phyloP scores from a whole-genome alignment of 257 asterid genomes.

The Gentiana macrophylla region DNA sequence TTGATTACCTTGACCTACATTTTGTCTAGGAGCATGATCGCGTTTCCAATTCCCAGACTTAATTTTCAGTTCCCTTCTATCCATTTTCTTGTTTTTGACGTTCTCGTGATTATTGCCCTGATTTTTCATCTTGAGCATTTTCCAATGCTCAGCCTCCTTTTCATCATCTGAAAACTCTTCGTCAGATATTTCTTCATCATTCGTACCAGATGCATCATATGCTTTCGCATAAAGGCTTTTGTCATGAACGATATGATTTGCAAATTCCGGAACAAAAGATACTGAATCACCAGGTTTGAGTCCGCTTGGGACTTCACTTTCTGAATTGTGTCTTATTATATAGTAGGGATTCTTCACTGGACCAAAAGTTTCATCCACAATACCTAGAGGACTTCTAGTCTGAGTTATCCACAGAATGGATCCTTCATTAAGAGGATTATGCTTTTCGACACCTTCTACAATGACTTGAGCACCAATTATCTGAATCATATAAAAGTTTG shows the following conservation, averaged over 20 bases:
- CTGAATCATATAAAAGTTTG: slow-evolving; percentile 28
- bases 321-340: slow-evolving; percentile 73
- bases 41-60: slow-evolving; percentile 27
- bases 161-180: slow-evolving; percentile 93
- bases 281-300: slow-evolving; percentile 51
- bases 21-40: slow-evolving; percentile 17
- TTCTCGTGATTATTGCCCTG: slow-evolving; percentile 46
- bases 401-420: slow-evolving; percentile 85
- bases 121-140: slow-evolving; percentile 58
- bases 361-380: slow-evolving; percentile 84
- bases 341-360: slow-evolving; percentile 92
- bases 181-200: slow-evolving; percentile 69
- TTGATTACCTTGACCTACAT: slow-evolving; percentile 12
- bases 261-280: slow-evolving; percentile 74
- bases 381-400: slow-evolving; percentile 62
- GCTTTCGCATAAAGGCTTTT: slow-evolving; percentile 74
- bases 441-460: slow-evolving; percentile 84
- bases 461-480: slow-evolving; percentile 63
- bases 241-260: slow-evolving; percentile 52
- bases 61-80: slow-evolving; percentile 31
- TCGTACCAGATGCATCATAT: slow-evolving; percentile 78
- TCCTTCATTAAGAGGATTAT: slow-evolving; percentile 76
- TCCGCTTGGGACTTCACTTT: slow-evolving; percentile 63
- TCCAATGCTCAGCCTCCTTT: slow-evolving; percentile 74
- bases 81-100: slow-evolving; percentile 34